Evolutionary conservation across 2,329 filamentous ascomycete genomes (phyloP), one percentile per base, ranked within the genome.

Genomic region (Penicillium sp.): DNA sequence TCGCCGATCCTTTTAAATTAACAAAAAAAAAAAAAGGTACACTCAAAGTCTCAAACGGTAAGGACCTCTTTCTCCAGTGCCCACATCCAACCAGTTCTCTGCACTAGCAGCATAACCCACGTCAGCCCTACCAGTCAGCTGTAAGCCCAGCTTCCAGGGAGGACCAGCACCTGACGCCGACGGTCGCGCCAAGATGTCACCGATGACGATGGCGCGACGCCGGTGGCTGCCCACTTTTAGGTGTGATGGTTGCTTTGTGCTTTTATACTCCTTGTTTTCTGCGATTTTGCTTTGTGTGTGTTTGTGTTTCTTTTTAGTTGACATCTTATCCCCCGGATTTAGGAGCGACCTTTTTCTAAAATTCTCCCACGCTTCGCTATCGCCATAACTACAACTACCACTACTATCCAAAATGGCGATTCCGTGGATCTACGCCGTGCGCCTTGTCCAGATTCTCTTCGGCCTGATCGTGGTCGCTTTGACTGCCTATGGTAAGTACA

Each of bases 381-480:
- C 28, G 22, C 15, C 8, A 10, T 10, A 40, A 38, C 26, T 4
- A 50, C 53, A 22, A 19, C 28, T 9, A 35, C 28, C 28, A 42
- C 42, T 3, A 4, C 60, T 35, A 17, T 7, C 28, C 59, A 63
- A 45, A 13, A 69, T 69, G 67, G 33, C 56, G n/a, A 54, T 73
- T 12, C 69, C 71, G 8, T 75, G 72, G 72, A 69, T 68, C 42
- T 70, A 67, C 37, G 85, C 89, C 44, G 81, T 91, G 66, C 90
- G 92, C 74, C 83, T 85, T 62, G 80, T 86, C 54, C 89, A 94
- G 71, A 84, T 82, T 12, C 67, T 92, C 44, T 86, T 96, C 70
- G 83, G 88, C 38, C 81, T 95, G 64, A 87, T 93, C 67, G 87
- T 93, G 69, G 85, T 96, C 10, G 92, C 89, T 24, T 78, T 96